Evolutionary conservation across 352 stramenopile genomes (phyloP).

Genomic region (Pythium scleroteichum): DNA sequence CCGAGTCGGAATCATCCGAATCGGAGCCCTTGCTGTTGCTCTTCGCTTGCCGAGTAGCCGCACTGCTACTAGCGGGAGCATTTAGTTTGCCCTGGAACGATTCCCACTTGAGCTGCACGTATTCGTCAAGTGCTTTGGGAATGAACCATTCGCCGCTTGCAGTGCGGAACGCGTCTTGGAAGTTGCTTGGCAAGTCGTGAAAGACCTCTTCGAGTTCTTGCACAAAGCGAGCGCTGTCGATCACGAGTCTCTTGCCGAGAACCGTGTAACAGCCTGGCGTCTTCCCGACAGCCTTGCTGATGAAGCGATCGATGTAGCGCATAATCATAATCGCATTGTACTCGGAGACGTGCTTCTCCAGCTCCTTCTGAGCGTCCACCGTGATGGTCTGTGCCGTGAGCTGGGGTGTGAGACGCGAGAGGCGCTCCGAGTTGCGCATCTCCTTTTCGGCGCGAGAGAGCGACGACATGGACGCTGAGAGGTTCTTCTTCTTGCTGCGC

Average conservation of each 20-base stretch:
- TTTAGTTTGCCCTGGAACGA: constrained; percentile 53
- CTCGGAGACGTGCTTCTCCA: constrained; percentile 66
- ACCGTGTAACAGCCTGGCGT: constrained; percentile 71
- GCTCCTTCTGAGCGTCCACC: constrained; percentile 67
- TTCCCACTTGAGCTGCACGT: constrained; percentile 80
- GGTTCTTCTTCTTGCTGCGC: constrained; percentile 23
- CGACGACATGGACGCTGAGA: constrained; percentile 22
- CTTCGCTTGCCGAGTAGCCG: constrained; percentile 11
- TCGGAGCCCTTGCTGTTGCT: constrained; percentile 30
- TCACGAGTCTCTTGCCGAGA: constrained; percentile 47
- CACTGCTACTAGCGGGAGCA: constrained; percentile 17
- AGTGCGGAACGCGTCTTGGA: constrained; percentile 54
- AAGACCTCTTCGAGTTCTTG: constrained; percentile 69
- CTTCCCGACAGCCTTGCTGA: constrained; percentile 73
- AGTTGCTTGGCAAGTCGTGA: constrained; percentile 54
- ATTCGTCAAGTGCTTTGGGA: constrained; percentile 59
- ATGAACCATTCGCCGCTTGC: constrained; percentile 55
- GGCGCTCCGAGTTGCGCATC: constrained; percentile 46
- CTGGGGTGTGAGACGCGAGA: constrained; percentile 60
- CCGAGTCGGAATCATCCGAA: constrained; percentile 57
- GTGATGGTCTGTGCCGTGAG: constrained; percentile 66
- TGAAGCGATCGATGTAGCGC: constrained; percentile 78
- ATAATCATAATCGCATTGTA: constrained; percentile 84
- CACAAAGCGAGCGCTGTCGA: constrained; percentile 68
- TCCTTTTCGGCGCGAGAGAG: constrained; percentile 44